Evolutionary conservation across 768 basidiomycete genomes (phyloP).

Genomic region (Chiua virens): DNA sequence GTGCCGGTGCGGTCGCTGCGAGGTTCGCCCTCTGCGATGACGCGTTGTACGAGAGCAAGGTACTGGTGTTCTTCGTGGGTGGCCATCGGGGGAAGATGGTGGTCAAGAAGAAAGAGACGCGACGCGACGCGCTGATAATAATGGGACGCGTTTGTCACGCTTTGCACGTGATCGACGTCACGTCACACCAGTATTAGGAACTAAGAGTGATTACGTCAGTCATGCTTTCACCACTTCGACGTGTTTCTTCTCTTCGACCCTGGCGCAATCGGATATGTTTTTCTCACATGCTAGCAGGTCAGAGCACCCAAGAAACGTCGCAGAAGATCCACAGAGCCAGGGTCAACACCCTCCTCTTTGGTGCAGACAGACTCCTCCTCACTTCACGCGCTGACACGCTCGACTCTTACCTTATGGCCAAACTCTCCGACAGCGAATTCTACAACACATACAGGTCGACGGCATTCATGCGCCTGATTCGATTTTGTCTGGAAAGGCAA

Average conservation of each 20-base stretch:
- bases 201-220: too few relatives aligned
- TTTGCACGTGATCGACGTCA: slow-evolving; percentile 15
- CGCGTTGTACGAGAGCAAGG: slow-evolving; percentile 73
- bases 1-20: slow-evolving; percentile 95
- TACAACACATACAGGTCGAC: slow-evolving; percentile 28
- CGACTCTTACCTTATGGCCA: slow-evolving; percentile 20
- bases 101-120: slow-evolving; percentile 1
- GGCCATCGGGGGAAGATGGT: slow-evolving; percentile 9
- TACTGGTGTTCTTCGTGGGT: slow-evolving; percentile 91
- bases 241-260: slow-evolving; percentile 3
- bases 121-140: slow-evolving; percentile 7
- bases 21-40: slow-evolving; percentile 71
- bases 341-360: slow-evolving; percentile 26
- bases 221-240: slow-evolving; percentile 10
- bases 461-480: slow-evolving; percentile 41
- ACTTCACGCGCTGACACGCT: slow-evolving; percentile 20
- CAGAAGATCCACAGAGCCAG: slow-evolving; percentile 21
- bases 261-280: slow-evolving; percentile 3
- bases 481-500: slow-evolving; percentile 40
- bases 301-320: not conserved
- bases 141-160: slow-evolving; percentile 7
- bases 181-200: slow-evolving; percentile 5
- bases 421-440: slow-evolving; percentile 24
- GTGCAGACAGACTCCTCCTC: slow-evolving; percentile 28
- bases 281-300: not conserved